Evolutionary conservation across 345 rosid genomes (phyloP), one percentile per base, ranked within the genome.

Genomic region (Noccaea caerulescens): DNA sequence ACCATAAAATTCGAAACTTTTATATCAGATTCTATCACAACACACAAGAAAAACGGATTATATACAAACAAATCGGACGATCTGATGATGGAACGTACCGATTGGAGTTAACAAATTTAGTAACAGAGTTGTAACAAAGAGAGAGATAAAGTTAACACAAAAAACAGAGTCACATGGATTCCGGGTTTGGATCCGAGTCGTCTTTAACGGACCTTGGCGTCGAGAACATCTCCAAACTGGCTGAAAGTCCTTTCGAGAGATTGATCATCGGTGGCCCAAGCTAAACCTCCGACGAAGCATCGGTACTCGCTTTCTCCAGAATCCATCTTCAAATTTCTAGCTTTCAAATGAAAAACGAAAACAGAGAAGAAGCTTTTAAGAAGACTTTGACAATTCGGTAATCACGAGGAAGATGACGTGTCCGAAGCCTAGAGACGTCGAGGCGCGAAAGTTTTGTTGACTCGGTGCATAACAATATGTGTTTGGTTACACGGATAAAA

Each of bases 201-300:
- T 79, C 86, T 37, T 58, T 43, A 82, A 89, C 96, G 76, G 94
- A 92, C 96, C 98, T 92, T 89, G 86, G 92, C 88, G 68, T 92
- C 96, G 72, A 92, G 20, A 75, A 92, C 46, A 27, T 89, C 89
- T 58, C 94, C 94, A 10, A 12, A 92, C 4, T 77, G 5, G 65
- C 87, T 69, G 81, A 92, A 92, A 43, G 90, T 88, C 6, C 79
- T 73, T 30, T 78, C 82, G 0, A 92, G 82, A 9, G 84, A 58
- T 42, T 61, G 74, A 51, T 92, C 98, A 51, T 78, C 87, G 44
- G 94, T 92, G 79, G 91, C 92, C 94, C 96, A 92, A 1, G 96
- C 98, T 0, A 92, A 82, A 56, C 98, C 96, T 44, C 96, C 96
- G 51, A 89, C 94, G 64, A 92, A 92, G 77, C 96, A 92, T 39